Percentiles rank a stretch among this genome's conserved stretches.
Evolutionary conservation across 2,329 filamentous ascomycete genomes (phyloP).

Genomic region (Trichoderma lentiforme): DNA sequence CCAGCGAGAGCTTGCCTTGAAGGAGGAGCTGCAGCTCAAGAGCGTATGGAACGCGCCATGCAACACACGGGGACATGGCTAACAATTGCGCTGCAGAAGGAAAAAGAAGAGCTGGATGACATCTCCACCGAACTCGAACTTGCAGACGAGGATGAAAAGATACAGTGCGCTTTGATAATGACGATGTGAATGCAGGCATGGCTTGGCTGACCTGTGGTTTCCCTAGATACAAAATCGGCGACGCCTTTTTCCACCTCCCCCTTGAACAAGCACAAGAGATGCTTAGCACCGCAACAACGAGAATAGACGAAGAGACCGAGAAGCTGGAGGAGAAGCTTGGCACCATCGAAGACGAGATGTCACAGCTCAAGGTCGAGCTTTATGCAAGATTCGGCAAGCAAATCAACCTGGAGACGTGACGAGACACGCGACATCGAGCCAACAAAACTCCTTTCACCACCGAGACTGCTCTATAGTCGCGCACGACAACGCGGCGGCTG

Average conservation of each 20-base stretch:
- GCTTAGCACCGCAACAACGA: constrained; percentile 66
- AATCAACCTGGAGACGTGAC: constrained; percentile 88
- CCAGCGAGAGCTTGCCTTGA: constrained; percentile 73
- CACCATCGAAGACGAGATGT: constrained; percentile 79
- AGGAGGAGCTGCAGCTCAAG: constrained; percentile 78
- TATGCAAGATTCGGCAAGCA: constrained; percentile 94
- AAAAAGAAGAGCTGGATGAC: constrained; percentile 97
- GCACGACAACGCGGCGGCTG: not conserved
- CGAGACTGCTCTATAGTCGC: not conserved
- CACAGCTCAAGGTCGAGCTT: constrained; percentile 81
- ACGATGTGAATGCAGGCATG: not conserved
- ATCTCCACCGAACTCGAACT: constrained; percentile 88
- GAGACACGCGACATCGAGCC: constrained; percentile 24
- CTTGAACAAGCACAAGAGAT: constrained; percentile 84
- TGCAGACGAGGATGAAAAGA: constrained; percentile 88
- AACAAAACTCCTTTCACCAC: not conserved
- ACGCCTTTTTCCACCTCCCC: constrained; percentile 86
- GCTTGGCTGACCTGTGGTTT: not conserved
- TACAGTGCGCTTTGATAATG: constrained; percentile 64
- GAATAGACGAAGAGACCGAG: constrained; percentile 73
- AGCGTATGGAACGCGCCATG: constrained; percentile 51
- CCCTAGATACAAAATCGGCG: constrained; percentile 88
- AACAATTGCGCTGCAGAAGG: constrained; percentile 62
- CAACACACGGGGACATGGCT: constrained; percentile 23
- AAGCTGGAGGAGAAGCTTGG: constrained; percentile 73